Base-by-base conservation (phyloP, 768 basidiomycete species). In the Lactarius vividus region DNA sequence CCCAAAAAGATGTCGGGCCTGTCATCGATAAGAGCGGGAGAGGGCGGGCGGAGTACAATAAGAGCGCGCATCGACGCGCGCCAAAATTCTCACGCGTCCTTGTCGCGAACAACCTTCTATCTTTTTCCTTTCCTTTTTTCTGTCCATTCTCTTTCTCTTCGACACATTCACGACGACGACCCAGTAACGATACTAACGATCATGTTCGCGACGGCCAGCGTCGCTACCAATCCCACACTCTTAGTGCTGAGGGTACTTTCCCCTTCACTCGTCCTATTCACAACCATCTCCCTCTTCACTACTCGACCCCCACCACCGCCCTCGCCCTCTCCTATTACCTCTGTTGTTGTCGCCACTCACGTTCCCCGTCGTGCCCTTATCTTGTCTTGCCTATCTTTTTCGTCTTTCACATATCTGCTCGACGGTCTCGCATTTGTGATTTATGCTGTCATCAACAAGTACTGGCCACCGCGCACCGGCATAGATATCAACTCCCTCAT, bases 291-390 rank as follows among this genome's bases (percentile, higher is more conserved):
- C 65, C 80, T 92, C 52, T 68, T 89, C 65, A 77, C 81, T 59
- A 75, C 80, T 52, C 82, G 79, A 69, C 80, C 83, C 53, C 73
- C 78, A 9, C 73, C 78, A 8, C 83, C 82, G 1, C 72, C 70
- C 9, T 76, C 78, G 23, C 75, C 82, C 39, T 88, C 87, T 52
- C 85, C 85, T 70, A 92, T 94, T 73, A 91, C 86, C 44, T 78
- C 88, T 60, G 91, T 94, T 74, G 85, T 93, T 76, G 85, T 92
- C 73, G 83, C 87, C 62, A 83, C 82, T 63, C 80, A 83, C 66
- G 80, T 87, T 60, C 94, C 94, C 49, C 88, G 95, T 73, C 85
- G 89, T 65, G 83, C 83, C 49, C 76, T 87, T 66, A 94, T 98
- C 73, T 81, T 95, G 56, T 75, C 82, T 52, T 78, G 92, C 66